Conservation (phyloP, 1,284 basidiomycete species). For the Ganoderma lucidum region DNA sequence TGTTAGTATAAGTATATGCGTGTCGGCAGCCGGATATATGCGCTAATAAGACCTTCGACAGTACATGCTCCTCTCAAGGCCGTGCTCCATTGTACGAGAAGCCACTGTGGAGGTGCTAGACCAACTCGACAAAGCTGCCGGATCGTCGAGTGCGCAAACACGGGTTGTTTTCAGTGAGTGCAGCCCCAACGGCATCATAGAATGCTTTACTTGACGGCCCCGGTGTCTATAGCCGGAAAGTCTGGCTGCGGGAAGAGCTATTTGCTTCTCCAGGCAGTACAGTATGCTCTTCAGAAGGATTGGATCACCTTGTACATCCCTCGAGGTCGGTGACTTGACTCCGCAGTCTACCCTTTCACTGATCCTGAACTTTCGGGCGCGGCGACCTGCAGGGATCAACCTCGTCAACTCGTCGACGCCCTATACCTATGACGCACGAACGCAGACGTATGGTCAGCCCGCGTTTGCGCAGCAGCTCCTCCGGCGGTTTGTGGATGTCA, state of each 20-base stretch:
- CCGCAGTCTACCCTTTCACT: conserved; percentile 3
- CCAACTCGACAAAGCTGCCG: conserved; percentile 55
- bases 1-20: conserved; percentile 49
- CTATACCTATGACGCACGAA: conserved; percentile 79
- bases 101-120: conserved; percentile 62
- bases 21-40: not conserved
- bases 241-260: conserved; percentile 87
- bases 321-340: conserved; percentile 56
- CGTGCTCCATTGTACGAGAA: conserved; percentile 72
- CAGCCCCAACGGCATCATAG: not conserved
- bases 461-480: conserved; percentile 67
- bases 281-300: conserved; percentile 72
- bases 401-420: conserved; percentile 83
- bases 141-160: conserved; percentile 52
- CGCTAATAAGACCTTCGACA: conserved; percentile 37
- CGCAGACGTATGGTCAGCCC: conserved; percentile 85
- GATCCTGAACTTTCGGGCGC: too few species aligned
- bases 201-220: conserved; percentile 4
- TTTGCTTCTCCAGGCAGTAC: conserved; percentile 82
- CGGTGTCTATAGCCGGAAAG: conserved; percentile 64
- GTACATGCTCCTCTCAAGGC: conserved; percentile 72
- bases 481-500: conserved; percentile 64
- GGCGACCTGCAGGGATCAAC: conserved; percentile 56
- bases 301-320: conserved; percentile 95
- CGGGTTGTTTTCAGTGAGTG: conserved; percentile 70